Evolutionary conservation across 139 green algal genomes (phyloP), one percentile per base, ranked within the genome.

Genomic region (Raphidocelis subcapitata): DNA sequence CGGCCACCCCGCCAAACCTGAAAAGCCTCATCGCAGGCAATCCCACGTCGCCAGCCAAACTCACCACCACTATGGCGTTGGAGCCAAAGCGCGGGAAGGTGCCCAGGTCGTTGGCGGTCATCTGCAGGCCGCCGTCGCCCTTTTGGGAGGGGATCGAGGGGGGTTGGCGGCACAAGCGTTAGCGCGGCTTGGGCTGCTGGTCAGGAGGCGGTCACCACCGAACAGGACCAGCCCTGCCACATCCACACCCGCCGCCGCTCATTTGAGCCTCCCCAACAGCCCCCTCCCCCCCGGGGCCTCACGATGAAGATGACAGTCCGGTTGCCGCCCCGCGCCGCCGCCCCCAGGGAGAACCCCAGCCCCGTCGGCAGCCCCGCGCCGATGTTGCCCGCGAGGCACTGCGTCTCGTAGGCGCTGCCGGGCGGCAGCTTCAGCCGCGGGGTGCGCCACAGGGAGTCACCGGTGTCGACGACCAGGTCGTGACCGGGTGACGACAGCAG

Each of bases 61-160:
- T n/a, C n/a, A n/a, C n/a, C n/a, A n/a, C n/a, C n/a, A n/a, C n/a
- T n/a, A n/a, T n/a, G n/a, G n/a, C n/a, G 46, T 62, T 61, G 47
- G 28, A 51, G 47, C 65, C 44, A 46, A 29, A 72, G n/a, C 31
- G 28, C 3, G 29, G 31, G n/a, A 62, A 72, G 65, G 61, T 62
- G 29, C 65, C 65, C 20, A 72, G 61, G 28, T 62, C 47, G 2
- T 47, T 32, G 26, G 46, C n/a, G 5, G 46, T 72, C 65, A 72
- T 72, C 65, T 72, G 65, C 65, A 72, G 65, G 1, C 65, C 65
- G 10, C 65, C 65, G 29, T 72, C 65, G 5, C 65, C 65, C 5
- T n/a, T n/a, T n/a, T n/a, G n/a, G n/a, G n/a, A n/a, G n/a, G n/a
- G n/a, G n/a, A n/a, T n/a, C n/a, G n/a, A n/a, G n/a, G n/a, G n/a